phyloP scores from a whole-genome alignment of 1,284 basidiomycete genomes.

The Kalmanozyma brasiliensis region DNA sequence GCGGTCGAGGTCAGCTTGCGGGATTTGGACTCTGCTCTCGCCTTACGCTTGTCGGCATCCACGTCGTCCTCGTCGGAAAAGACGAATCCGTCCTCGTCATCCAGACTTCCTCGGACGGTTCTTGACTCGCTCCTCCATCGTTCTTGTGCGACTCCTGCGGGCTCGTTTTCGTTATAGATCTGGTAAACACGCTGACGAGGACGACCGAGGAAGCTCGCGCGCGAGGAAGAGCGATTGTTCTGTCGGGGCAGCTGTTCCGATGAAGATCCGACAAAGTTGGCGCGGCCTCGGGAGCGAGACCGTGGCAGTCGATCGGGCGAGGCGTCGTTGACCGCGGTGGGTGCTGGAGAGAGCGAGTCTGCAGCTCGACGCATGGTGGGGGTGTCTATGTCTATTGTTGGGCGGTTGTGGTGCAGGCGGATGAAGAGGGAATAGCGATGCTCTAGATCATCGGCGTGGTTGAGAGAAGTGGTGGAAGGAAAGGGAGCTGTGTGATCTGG shows the following conservation, averaged over 20 bases:
- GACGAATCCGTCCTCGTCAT: conserved; percentile 32
- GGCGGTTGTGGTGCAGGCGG: background rate
- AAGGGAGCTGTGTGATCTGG: too few relatives aligned
- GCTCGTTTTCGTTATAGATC: conserved; percentile 15
- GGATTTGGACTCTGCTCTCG: background rate
- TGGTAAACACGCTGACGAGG: conserved; percentile 42
- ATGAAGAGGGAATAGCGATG: background rate
- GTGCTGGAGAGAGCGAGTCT: background rate
- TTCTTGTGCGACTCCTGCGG: background rate
- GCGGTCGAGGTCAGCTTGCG: conserved; percentile 17
- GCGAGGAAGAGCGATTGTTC: conserved; percentile 29
- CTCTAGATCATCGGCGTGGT: too few relatives aligned
- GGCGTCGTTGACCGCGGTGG: conserved; percentile 1
- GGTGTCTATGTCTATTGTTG: background rate
- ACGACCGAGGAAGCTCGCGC: conserved; percentile 43
- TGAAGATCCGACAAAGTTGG: conserved; percentile 18
- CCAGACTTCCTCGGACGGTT: conserved; percentile 35
- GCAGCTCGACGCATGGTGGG: conserved; percentile 10
- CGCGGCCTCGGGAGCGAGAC: conserved; percentile 29
- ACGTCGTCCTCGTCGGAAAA: conserved; percentile 35
- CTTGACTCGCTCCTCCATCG: conserved; percentile 37
- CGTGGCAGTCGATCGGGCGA: conserved; percentile 22
- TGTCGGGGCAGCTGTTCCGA: conserved; percentile 13
- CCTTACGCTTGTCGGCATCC: background rate
- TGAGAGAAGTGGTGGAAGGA: too few relatives aligned